phyloP scores from a whole-genome alignment of 495 filamentous ascomycete species.

The Annulohypoxylon bovei region DNA sequence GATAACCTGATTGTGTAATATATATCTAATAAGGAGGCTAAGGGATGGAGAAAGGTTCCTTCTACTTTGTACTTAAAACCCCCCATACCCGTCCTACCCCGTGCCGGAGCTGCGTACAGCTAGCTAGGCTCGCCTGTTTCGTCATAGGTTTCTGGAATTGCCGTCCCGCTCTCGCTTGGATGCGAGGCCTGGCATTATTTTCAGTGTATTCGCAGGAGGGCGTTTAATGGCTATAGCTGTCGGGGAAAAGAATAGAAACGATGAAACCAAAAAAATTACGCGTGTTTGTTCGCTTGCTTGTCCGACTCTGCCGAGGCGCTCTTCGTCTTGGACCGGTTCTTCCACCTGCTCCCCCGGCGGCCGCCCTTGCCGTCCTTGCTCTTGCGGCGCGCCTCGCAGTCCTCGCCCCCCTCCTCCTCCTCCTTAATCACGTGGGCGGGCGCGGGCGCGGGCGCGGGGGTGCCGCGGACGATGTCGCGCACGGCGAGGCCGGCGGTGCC shows the following conservation, averaged over 20 bases:
- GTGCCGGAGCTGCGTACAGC: constrained; percentile 6
- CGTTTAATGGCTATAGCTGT: background rate
- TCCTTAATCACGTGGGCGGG: background rate
- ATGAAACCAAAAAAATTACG: background rate
- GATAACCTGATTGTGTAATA: constrained; percentile 31
- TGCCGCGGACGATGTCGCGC: background rate
- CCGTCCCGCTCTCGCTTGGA: background rate
- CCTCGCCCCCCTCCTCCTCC: background rate
- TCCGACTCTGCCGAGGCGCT: background rate
- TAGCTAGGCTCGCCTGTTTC: background rate
- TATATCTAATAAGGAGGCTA: constrained; percentile 32
- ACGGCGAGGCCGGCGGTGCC: background rate
- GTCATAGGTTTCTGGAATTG: background rate
- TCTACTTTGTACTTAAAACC: constrained; percentile 18
- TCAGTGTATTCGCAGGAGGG: background rate
- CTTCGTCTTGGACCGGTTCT: background rate
- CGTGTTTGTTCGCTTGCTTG: background rate
- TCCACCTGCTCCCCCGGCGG: background rate
- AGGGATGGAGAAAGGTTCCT: constrained; percentile 1
- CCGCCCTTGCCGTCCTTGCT: background rate
- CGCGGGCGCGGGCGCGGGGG: no score
- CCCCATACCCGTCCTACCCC: background rate
- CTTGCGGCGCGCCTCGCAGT: background rate
- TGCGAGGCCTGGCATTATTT: background rate
- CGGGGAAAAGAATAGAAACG: constrained; percentile 2